phyloP scores from a whole-genome alignment of 495 filamentous ascomycete species.

The Hypoxylon perforatum region DNA sequence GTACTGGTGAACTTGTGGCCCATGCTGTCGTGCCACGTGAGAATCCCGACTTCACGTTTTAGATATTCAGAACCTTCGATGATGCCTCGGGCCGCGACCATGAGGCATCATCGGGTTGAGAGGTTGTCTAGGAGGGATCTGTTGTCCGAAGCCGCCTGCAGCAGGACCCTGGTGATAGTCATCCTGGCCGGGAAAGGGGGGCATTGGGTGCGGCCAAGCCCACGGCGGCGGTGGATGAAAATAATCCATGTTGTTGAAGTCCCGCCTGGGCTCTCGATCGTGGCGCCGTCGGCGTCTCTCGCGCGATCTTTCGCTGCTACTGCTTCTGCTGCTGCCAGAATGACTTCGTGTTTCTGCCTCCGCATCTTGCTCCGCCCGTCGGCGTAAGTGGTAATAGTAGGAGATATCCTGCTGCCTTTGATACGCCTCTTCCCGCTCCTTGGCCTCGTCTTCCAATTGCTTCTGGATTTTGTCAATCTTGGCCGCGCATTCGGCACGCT shows the following conservation, averaged over 20 bases:
- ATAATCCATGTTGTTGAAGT: conserved; percentile 1
- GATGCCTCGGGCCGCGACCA: conserved; percentile 1
- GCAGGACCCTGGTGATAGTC: neutral
- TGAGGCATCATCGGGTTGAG: conserved; percentile 14
- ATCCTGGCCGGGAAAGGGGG: conserved; percentile 4
- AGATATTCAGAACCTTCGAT: conserved; percentile 1
- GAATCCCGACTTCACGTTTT: conserved; percentile 20
- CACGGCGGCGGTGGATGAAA: conserved; percentile 14
- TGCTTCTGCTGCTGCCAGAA: conserved; percentile 14
- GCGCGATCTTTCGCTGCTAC: conserved; percentile 3
- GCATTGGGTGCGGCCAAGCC: neutral
- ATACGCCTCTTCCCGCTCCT: conserved; percentile 34
- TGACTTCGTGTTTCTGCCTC: conserved; percentile 23
- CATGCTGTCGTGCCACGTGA: conserved; percentile 31
- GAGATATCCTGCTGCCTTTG: conserved; percentile 36
- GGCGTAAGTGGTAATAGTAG: conserved; percentile 33
- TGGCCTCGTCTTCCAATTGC: conserved; percentile 41
- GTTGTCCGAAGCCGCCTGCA: neutral
- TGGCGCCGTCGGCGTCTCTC: conserved; percentile 10
- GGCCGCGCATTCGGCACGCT: conserved; percentile 40
- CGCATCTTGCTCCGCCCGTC: conserved; percentile 30
- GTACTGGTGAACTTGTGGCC: conserved; percentile 7
- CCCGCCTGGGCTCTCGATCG: neutral
- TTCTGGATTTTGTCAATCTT: conserved; percentile 37
- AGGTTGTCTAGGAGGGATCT: conserved; percentile 4